These are phyloP conservation scores for Triticum monococcum DNA, from an alignment of 176 grass and related monocot species.

Conservation along the genomic window DNA sequence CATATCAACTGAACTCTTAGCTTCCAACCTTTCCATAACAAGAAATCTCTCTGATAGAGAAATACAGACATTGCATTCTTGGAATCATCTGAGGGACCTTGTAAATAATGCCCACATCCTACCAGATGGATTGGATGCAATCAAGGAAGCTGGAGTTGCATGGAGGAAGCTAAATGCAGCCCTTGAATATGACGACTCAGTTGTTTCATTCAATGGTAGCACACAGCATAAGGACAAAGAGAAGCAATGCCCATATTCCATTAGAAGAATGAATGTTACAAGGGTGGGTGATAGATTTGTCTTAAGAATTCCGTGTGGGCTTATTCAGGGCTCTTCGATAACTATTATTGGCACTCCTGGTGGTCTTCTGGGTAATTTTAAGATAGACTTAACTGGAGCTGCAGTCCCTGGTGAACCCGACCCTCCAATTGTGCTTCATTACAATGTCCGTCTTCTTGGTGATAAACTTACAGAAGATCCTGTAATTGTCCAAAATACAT, in stretches of 20 bases:
- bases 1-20: slow-evolving; percentile 54
- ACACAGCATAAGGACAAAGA: slow-evolving; percentile 59
- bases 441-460: slow-evolving; percentile 90
- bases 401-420: slow-evolving; percentile 89
- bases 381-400: slow-evolving; percentile 72
- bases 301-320: slow-evolving; percentile 83
- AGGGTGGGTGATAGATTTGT: slow-evolving; percentile 59
- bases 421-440: slow-evolving; percentile 87
- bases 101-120: slow-evolving; percentile 52
- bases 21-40: slow-evolving; percentile 55
- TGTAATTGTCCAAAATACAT: slow-evolving; percentile 97
- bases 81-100: slow-evolving; percentile 81
- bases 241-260: slow-evolving; percentile 96
- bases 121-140: slow-evolving; percentile 81
- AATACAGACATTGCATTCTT: slow-evolving; percentile 52
- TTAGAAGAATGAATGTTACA: slow-evolving; percentile 87
- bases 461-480: slow-evolving; percentile 99
- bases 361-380: slow-evolving; percentile 81
- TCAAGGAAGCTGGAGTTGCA: slow-evolving; percentile 83
- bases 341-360: slow-evolving; percentile 92
- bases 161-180: slow-evolving; percentile 76
- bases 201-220: slow-evolving; percentile 50
- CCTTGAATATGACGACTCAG: slow-evolving; percentile 55
- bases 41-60: slow-evolving; percentile 77
- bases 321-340: slow-evolving; percentile 94